phyloP scores from a whole-genome alignment of 257 asterid species.

The Marsdenia floribunda region DNA sequence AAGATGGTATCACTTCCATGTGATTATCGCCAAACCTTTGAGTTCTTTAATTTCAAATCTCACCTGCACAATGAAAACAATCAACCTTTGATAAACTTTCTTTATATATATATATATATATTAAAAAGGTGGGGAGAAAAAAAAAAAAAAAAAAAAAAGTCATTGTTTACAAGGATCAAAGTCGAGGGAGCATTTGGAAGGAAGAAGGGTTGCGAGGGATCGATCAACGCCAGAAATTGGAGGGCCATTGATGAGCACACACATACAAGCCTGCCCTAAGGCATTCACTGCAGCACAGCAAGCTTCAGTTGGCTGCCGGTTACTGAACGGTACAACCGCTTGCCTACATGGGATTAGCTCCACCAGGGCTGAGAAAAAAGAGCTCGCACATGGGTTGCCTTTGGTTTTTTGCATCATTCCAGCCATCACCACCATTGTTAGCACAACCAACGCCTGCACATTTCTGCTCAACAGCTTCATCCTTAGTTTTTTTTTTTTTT shows the following conservation, averaged over 20 bases:
- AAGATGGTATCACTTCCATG: too few species aligned
- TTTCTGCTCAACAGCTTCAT: conserved; percentile 32
- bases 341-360: conserved; percentile 89
- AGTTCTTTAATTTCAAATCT: conserved; percentile 26
- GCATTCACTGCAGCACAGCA: conserved; percentile 82
- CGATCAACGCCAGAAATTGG: conserved; percentile 89
- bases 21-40: not conserved
- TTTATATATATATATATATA: too few species aligned
- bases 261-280: conserved; percentile 90
- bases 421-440: conserved; percentile 25
- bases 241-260: conserved; percentile 87
- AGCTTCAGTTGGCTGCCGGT: conserved; percentile 62
- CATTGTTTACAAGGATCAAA: conserved; percentile 62
- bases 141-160: not conserved
- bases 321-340: conserved; percentile 72
- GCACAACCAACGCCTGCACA: conserved; percentile 18
- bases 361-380: conserved; percentile 70
- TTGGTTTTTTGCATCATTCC: conserved; percentile 30
- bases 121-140: too few species aligned
- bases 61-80: conserved; percentile 39
- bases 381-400: conserved; percentile 55
- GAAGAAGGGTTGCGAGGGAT: conserved; percentile 73
- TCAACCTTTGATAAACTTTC: not conserved
- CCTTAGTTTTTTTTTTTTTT: not conserved
- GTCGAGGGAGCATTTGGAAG: conserved; percentile 73